These are phyloP conservation scores for Coemansia sp. DNA, from an alignment of 192 early-diverging fungal species.

Conservation along the genomic window DNA sequence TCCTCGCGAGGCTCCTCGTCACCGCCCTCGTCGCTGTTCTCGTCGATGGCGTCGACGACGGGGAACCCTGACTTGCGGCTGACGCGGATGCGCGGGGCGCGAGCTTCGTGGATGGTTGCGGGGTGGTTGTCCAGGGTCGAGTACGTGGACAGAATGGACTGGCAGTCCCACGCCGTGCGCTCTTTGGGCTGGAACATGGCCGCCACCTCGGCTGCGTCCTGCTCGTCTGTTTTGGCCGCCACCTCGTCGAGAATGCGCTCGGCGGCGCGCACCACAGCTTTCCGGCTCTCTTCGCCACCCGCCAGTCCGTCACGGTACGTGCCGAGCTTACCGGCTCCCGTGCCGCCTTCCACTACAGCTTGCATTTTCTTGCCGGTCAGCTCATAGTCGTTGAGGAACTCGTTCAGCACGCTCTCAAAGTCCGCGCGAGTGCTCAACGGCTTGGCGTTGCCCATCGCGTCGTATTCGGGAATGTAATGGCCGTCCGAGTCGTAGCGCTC, in stretches of 20 bases:
- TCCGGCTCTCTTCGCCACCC: slow-evolving; percentile 32
- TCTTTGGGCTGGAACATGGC: slow-evolving; percentile 59
- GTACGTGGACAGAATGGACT: slow-evolving; percentile 87
- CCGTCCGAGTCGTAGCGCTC: slow-evolving; percentile 63
- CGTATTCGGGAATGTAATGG: slow-evolving; percentile 54
- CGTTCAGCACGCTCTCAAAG: slow-evolving; percentile 71
- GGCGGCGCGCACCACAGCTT: slow-evolving; percentile 31
- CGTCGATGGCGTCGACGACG: slow-evolving; percentile 49
- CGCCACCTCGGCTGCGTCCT: slow-evolving; percentile 54
- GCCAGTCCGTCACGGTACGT: slow-evolving; percentile 60
- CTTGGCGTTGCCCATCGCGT: slow-evolving; percentile 54
- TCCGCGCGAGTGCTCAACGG: slow-evolving; percentile 64
- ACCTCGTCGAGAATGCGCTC: slow-evolving; percentile 36
- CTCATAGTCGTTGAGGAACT: slow-evolving; percentile 78
- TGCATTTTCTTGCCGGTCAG: slow-evolving; percentile 70
- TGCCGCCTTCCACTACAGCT: slow-evolving; percentile 64
- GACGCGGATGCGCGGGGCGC: slow-evolving; percentile 62
- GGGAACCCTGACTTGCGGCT: slow-evolving; percentile 75
- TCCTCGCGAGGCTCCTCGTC: slow-evolving; percentile 50
- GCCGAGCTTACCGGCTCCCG: slow-evolving; percentile 59
- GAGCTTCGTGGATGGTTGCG: slow-evolving; percentile 69
- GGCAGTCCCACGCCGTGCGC: slow-evolving; percentile 81
- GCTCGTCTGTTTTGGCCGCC: slow-evolving; percentile 16
- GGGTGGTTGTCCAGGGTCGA: slow-evolving; percentile 96
- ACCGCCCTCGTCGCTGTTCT: slow-evolving; percentile 11